Conservation (phyloP, 2,329 filamentous ascomycete species). For the Dryadomyces sulphureus region DNA sequence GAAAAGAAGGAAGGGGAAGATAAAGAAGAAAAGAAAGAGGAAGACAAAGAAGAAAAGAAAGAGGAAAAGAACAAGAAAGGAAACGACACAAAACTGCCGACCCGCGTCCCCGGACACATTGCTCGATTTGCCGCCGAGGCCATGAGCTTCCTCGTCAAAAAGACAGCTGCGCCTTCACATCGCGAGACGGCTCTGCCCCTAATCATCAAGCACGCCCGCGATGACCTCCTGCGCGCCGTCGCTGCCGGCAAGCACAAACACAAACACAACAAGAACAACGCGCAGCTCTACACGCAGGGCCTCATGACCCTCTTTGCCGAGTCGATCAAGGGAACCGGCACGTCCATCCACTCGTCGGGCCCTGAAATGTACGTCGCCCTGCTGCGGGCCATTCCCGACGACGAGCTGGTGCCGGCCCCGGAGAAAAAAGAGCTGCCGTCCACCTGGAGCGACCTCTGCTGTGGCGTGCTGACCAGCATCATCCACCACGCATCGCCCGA, state of each 20-base stretch:
- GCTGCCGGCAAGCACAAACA: conserved; percentile 24
- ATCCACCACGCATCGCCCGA: conserved; percentile 69
- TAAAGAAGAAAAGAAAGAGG: neutral
- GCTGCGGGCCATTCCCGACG: conserved; percentile 32
- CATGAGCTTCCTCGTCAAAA: conserved; percentile 83
- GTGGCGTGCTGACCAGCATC: conserved; percentile 63
- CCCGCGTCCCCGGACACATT: conserved; percentile 68
- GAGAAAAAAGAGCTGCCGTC: conserved; percentile 10
- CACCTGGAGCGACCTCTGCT: conserved; percentile 50
- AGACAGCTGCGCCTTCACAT: conserved; percentile 58
- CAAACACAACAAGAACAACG: conserved; percentile 2
- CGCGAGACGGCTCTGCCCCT: conserved; percentile 56
- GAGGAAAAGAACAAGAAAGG: neutral
- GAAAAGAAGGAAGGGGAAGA: neutral
- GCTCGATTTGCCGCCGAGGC: conserved; percentile 88
- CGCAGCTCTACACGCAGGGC: conserved; percentile 62
- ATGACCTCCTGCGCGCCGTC: conserved; percentile 38
- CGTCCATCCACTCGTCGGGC: conserved; percentile 44
- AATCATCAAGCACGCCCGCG: conserved; percentile 58
- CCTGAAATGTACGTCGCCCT: conserved; percentile 37
- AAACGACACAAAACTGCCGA: neutral
- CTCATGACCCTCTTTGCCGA: conserved; percentile 88
- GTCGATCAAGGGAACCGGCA: conserved; percentile 50
- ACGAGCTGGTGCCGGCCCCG: conserved; percentile 31
- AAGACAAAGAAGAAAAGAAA: neutral